Conservation (phyloP, 768 basidiomycete genomes). For the Pleurotus cornucopiae region DNA sequence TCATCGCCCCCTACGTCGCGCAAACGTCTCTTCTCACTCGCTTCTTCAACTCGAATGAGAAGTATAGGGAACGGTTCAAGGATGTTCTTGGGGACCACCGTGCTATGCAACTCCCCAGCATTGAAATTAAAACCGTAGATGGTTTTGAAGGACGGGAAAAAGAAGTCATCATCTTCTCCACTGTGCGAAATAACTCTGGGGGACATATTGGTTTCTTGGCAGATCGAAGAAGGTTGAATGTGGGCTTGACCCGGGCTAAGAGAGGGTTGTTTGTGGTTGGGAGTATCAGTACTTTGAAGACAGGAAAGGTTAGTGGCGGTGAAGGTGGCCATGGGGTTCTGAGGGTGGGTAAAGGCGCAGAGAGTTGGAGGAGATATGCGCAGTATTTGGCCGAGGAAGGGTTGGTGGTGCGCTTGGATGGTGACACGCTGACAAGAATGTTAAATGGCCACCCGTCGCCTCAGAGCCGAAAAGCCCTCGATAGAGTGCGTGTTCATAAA, state of each 20-base stretch:
- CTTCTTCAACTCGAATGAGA: conserved; percentile 52
- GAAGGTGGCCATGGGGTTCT: conserved; percentile 14
- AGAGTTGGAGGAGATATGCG: conserved; percentile 60
- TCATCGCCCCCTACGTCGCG: conserved; percentile 89
- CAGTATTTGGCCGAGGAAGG: conserved; percentile 47
- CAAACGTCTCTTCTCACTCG: conserved; percentile 77
- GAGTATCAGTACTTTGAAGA: conserved; percentile 59
- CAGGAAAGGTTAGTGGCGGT: conserved; percentile 31
- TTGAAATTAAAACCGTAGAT: conserved; percentile 92
- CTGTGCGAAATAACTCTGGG: conserved; percentile 74
- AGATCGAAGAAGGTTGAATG: conserved; percentile 82
- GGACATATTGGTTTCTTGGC: conserved; percentile 88
- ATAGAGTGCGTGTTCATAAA: conserved; percentile 1
- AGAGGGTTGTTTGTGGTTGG: conserved; percentile 82
- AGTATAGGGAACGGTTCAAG: conserved; percentile 50
- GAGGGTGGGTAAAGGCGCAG: conserved; percentile 37
- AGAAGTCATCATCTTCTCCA: conserved; percentile 88
- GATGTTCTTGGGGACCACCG: conserved; percentile 61
- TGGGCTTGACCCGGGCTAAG: conserved; percentile 86
- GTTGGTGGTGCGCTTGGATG: conserved; percentile 45
- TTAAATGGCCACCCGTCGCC: conserved; percentile 33
- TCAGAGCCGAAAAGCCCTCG: not conserved
- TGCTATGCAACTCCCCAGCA: conserved; percentile 54
- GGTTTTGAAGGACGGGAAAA: conserved; percentile 95
- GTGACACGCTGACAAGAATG: conserved; percentile 37